These are phyloP conservation scores for Cyphellophora europaea DNA, from an alignment of 2,329 filamentous ascomycete species.

Conservation along the genomic window DNA sequence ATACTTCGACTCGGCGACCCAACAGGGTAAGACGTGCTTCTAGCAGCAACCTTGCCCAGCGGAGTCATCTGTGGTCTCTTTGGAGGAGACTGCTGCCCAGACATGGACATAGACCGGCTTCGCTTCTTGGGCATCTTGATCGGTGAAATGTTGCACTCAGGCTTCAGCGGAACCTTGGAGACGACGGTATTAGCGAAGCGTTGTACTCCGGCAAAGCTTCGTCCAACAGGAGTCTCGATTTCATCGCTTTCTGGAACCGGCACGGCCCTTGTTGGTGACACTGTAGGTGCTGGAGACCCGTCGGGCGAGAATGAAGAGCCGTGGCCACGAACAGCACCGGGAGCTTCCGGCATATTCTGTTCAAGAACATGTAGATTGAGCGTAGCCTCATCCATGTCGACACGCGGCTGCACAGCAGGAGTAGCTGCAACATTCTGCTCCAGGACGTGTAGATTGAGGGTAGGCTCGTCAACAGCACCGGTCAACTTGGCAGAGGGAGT, in stretches of 20 bases:
- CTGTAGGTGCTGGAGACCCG: background rate
- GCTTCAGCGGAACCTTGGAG: conserved; percentile 67
- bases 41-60: background rate
- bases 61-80: background rate
- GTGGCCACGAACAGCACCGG: background rate
- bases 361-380: background rate
- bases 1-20: conserved; percentile 12
- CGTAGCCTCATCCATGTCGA: background rate
- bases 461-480: background rate
- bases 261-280: too few species aligned
- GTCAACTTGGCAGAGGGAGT: background rate
- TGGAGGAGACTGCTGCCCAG: background rate
- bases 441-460: background rate
- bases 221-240: background rate
- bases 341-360: background rate
- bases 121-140: conserved; percentile 36
- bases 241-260: too few species aligned
- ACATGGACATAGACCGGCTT: conserved; percentile 37
- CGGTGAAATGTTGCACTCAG: conserved; percentile 45
- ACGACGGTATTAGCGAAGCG: conserved; percentile 57
- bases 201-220: conserved; percentile 20
- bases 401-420: background rate
- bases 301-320: background rate
- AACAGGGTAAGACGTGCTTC: background rate
- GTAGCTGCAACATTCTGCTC: background rate